A percentile compares a stretch with the other conserved stretches of the same genome.
Conservation (phyloP, 306 rosid genomes). For the Cucurbita moschata region DNA sequence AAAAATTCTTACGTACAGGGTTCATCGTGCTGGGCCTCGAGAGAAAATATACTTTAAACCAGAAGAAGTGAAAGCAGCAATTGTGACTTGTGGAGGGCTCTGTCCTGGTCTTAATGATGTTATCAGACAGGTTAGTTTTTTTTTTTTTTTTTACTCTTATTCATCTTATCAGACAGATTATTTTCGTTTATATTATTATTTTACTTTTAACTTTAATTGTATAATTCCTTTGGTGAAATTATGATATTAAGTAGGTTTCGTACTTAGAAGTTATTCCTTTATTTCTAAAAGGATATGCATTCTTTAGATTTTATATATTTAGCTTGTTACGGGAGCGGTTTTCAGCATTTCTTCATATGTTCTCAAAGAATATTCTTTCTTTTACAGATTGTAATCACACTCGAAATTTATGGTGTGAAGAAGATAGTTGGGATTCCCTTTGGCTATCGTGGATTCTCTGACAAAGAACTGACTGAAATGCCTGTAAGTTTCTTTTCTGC, state of each 20-base stretch:
- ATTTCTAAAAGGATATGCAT: not conserved
- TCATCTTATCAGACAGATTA: not conserved
- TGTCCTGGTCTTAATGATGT: slow-evolving; percentile 99
- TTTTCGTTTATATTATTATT: not conserved
- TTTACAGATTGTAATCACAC: slow-evolving; percentile 92
- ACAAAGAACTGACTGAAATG: slow-evolving; percentile 65
- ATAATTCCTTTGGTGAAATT: not conserved
- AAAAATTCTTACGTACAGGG: slow-evolving; percentile 31
- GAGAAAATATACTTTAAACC: slow-evolving; percentile 86
- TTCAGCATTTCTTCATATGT: not conserved
- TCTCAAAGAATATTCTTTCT: not conserved
- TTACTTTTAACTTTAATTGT: not conserved
- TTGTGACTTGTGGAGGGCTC: slow-evolving; percentile 96
- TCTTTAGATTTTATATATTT: not conserved
- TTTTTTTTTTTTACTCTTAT: not conserved
- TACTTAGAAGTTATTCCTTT: not conserved
- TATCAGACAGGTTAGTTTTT: slow-evolving; percentile 75
- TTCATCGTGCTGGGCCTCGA: slow-evolving; percentile 98
- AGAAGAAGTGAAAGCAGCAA: slow-evolving; percentile 91
- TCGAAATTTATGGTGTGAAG: slow-evolving; percentile 88
- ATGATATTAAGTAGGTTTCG: not conserved
- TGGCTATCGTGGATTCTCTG: slow-evolving; percentile 93
- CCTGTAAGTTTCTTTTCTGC: slow-evolving; percentile 33
- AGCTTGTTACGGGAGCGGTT: not conserved
- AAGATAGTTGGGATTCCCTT: slow-evolving; percentile 93